A percentile compares a stretch with the other conserved stretches of the same genome.
These are phyloP conservation scores for Beauveria sp. DNA, from an alignment of 2,329 filamentous ascomycete species.

Conservation along the genomic window DNA sequence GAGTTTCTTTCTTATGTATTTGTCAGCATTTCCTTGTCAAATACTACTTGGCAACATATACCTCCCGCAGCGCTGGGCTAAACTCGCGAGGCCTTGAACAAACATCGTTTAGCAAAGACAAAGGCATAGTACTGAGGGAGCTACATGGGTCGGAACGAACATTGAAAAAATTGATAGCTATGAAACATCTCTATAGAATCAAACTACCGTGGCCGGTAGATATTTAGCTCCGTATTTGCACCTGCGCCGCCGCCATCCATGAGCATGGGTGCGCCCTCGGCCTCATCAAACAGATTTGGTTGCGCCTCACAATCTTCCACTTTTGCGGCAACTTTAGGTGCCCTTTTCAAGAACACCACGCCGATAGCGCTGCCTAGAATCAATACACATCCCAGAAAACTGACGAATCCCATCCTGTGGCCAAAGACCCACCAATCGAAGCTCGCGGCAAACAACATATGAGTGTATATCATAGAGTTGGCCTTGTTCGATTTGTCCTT, in stretches of 20 bases:
- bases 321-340: constrained; percentile 19
- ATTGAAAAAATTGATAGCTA: neutral
- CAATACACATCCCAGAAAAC: constrained; percentile 42
- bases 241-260: constrained; percentile 20
- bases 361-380: constrained; percentile 48
- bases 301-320: constrained; percentile 28
- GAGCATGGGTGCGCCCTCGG: constrained; percentile 35
- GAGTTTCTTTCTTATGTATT: too few species aligned
- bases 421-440: constrained; percentile 48
- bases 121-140: too few species aligned
- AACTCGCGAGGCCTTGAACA: too few species aligned
- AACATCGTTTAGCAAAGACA: too few species aligned
- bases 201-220: constrained; percentile 6
- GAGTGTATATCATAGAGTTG: constrained; percentile 51
- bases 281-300: constrained; percentile 21
- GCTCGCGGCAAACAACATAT: constrained; percentile 47
- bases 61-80: too few species aligned
- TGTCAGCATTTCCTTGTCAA: too few species aligned
- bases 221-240: constrained; percentile 17
- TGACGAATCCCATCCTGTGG: constrained; percentile 41
- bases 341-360: constrained; percentile 38
- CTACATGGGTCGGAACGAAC: neutral
- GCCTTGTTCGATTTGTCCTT: constrained; percentile 59
- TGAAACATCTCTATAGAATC: neutral
- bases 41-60: too few species aligned